These are phyloP conservation scores for Blastosporella zonata DNA, from an alignment of 1,284 basidiomycete genomes.

Conservation along the genomic window DNA sequence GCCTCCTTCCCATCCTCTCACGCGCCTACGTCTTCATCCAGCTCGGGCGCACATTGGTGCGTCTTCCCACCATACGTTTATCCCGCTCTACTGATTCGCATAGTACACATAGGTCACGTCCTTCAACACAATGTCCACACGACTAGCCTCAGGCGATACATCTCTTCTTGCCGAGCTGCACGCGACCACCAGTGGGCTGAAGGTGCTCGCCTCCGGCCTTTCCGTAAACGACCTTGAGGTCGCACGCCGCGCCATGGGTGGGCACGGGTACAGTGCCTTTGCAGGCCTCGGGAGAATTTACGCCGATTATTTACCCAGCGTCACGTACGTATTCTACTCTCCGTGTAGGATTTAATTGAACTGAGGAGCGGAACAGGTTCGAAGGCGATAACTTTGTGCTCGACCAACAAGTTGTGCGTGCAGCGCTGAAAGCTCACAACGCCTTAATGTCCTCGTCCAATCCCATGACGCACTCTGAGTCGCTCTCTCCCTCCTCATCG, in stretches of 20 bases:
- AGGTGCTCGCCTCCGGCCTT: conserved; percentile 56
- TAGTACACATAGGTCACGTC: conserved; percentile 41
- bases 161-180: conserved; percentile 69
- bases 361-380: conserved; percentile 39
- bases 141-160: conserved; percentile 55
- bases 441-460: conserved; percentile 27
- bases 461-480: conserved; percentile 17
- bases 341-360: not conserved
- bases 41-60: conserved; percentile 60
- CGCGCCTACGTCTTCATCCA: conserved; percentile 71
- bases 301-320: conserved; percentile 61
- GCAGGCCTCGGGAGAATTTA: conserved; percentile 65
- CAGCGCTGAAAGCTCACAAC: conserved; percentile 59
- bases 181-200: conserved; percentile 68
- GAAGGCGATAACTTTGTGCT: conserved; percentile 80
- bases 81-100: not conserved
- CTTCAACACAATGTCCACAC: conserved; percentile 48
- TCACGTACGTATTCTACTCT: conserved; percentile 44
- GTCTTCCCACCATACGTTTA: conserved; percentile 19
- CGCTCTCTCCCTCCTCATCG: conserved; percentile 32
- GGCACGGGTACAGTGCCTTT: conserved; percentile 74
- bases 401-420: conserved; percentile 69
- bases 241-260: conserved; percentile 71
- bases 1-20: conserved; percentile 68
- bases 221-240: conserved; percentile 63